A percentile compares a stretch with the other conserved stretches of the same genome.
phyloP scores from a whole-genome alignment of 1,284 basidiomycete species.

The Naganishia sp. region DNA sequence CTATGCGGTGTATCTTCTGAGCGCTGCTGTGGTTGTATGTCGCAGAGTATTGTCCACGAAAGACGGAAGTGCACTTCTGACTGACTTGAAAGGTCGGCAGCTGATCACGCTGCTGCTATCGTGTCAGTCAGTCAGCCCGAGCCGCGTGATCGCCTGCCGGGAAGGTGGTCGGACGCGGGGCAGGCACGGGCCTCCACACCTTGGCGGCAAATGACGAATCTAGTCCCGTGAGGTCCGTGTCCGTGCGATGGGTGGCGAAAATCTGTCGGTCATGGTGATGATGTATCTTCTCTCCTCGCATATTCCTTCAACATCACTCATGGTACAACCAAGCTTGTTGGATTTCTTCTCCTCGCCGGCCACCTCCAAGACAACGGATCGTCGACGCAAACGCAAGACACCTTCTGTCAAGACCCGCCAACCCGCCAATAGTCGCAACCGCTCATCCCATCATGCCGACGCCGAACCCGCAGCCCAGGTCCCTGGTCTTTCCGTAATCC shows the following conservation, averaged over 20 bases:
- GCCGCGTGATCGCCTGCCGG: constrained; percentile 3
- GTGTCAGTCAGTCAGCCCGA: not conserved
- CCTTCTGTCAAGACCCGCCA: too few species aligned
- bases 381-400: too few species aligned
- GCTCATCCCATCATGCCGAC: not conserved
- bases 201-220: constrained; percentile 1
- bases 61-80: too few species aligned
- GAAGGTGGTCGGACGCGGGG: not conserved
- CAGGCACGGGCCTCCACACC: constrained; percentile 9
- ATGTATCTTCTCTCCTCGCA: too few species aligned
- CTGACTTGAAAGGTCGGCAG: not conserved
- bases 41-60: too few species aligned
- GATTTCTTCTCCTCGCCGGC: constrained; percentile 8
- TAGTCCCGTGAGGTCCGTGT: not conserved
- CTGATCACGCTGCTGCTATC: not conserved
- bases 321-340: constrained; percentile 9
- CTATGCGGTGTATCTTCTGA: too few species aligned
- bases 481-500: constrained; percentile 3
- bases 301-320: not conserved
- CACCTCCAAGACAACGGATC: not conserved
- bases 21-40: too few species aligned
- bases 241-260: not conserved
- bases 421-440: not conserved
- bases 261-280: too few species aligned
- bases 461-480: not conserved